phyloP scores from a whole-genome alignment of 352 stramenopile genomes.

The Globisporangium mamillatum region DNA sequence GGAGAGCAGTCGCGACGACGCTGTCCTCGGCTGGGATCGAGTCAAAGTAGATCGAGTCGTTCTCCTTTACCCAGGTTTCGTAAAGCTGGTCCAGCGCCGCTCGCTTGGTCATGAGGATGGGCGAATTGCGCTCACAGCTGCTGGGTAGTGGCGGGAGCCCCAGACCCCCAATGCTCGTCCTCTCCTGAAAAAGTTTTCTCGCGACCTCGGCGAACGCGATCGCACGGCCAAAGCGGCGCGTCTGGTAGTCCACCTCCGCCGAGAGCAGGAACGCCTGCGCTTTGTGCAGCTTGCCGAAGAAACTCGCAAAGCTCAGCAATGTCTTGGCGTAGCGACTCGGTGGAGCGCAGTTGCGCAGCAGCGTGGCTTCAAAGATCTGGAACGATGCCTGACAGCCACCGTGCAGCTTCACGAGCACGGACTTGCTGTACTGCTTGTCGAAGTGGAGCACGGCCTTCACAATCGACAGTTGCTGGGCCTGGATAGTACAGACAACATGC shows the following conservation, averaged over 20 bases:
- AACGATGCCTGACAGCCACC: constrained; percentile 23
- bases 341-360: constrained; percentile 23
- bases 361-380: constrained; percentile 17
- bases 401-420: constrained; percentile 39
- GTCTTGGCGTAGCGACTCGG: constrained; percentile 15
- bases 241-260: constrained; percentile 22
- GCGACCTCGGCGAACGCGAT: constrained; percentile 26
- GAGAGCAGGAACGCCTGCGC: constrained; percentile 26
- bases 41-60: constrained; percentile 33
- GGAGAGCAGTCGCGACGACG: constrained; percentile 18
- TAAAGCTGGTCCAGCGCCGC: constrained; percentile 10
- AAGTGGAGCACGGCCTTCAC: constrained; percentile 30
- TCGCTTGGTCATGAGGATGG: constrained; percentile 19
- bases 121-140: constrained; percentile 10
- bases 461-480: constrained; percentile 44
- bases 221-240: constrained; percentile 23
- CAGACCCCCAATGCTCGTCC: constrained; percentile 21
- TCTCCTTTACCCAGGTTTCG: constrained; percentile 22
- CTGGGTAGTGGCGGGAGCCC: constrained; percentile 20
- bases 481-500: background rate
- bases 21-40: constrained; percentile 22
- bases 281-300: constrained; percentile 33
- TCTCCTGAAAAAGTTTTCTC: constrained; percentile 22
- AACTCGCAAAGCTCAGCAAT: constrained; percentile 23
- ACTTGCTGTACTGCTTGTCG: constrained; percentile 27